phyloP scores from a whole-genome alignment of 345 rosid species.

The Eucalyptus lansdowneana region DNA sequence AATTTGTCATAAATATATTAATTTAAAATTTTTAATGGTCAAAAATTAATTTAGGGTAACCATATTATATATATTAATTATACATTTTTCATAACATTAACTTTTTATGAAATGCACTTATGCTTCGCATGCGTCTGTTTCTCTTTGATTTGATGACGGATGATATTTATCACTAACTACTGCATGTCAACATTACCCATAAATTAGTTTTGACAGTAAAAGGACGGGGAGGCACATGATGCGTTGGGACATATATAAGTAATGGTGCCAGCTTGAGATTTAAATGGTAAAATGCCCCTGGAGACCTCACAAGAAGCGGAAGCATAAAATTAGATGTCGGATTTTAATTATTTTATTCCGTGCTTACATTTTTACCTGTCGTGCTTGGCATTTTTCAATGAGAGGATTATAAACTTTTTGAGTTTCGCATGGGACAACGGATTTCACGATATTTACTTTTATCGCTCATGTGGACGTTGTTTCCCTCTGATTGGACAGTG shows the following conservation, averaged over 20 bases:
- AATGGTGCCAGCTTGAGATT: background rate
- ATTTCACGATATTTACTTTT: background rate
- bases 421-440: background rate
- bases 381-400: background rate
- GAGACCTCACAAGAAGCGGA: background rate
- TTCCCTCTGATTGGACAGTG: background rate
- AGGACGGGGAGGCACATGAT: background rate
- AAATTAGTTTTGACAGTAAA: background rate
- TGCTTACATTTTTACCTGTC: too few relatives aligned
- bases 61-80: too few relatives aligned
- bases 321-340: background rate
- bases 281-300: background rate
- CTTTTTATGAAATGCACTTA: background rate
- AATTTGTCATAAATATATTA: too few relatives aligned
- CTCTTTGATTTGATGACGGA: background rate
- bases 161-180: background rate
- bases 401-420: background rate
- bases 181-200: background rate
- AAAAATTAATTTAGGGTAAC: too few relatives aligned
- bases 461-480: background rate
- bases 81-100: too few relatives aligned
- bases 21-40: accelerated
- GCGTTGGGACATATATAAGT: background rate
- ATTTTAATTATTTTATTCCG: background rate
- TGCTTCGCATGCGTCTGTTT: background rate